Evolutionary conservation across 805 yeast species (phyloP).

Genomic region (Monosporozyma yasuniensis): DNA sequence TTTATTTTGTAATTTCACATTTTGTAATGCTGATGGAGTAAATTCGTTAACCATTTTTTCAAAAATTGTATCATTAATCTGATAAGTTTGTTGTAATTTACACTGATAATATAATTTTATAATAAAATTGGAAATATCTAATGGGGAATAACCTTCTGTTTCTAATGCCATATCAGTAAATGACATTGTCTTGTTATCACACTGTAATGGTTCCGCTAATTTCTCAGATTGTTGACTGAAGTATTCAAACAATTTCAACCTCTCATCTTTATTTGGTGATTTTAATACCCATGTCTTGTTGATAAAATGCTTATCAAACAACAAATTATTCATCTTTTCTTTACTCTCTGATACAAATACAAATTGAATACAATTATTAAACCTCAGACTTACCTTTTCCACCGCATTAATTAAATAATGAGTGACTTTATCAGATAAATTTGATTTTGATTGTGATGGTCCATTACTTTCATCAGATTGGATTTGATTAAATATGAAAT

Average conservation of each 20-base stretch:
- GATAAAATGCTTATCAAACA: slow-evolving; percentile 62
- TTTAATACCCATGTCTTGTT: slow-evolving; percentile 51
- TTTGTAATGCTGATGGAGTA: slow-evolving; percentile 74
- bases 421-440: slow-evolving; percentile 51
- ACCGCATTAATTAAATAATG: slow-evolving; percentile 48
- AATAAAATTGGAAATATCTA: slow-evolving; percentile 61
- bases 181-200: slow-evolving; percentile 21
- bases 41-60: slow-evolving; percentile 54
- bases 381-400: slow-evolving; percentile 27
- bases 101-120: slow-evolving; percentile 59
- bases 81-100: slow-evolving; percentile 4
- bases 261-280: slow-evolving; percentile 59
- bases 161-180: slow-evolving; percentile 48
- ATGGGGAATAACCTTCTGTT: slow-evolving; percentile 85
- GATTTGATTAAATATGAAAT: slow-evolving; percentile 46
- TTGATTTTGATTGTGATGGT: slow-evolving; percentile 35
- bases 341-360: slow-evolving; percentile 56
- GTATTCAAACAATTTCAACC: slow-evolving; percentile 40
- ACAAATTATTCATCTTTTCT: slow-evolving; percentile 50
- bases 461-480: slow-evolving; percentile 39
- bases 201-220: not conserved
- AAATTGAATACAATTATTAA: slow-evolving; percentile 41
- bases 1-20: slow-evolving; percentile 64
- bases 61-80: slow-evolving; percentile 25
- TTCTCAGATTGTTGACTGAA: slow-evolving; percentile 24